Percentiles rank a stretch among this genome's conserved stretches.
Conservation (phyloP, 495 filamentous ascomycete genomes). For the Trichoderma parareesei region DNA sequence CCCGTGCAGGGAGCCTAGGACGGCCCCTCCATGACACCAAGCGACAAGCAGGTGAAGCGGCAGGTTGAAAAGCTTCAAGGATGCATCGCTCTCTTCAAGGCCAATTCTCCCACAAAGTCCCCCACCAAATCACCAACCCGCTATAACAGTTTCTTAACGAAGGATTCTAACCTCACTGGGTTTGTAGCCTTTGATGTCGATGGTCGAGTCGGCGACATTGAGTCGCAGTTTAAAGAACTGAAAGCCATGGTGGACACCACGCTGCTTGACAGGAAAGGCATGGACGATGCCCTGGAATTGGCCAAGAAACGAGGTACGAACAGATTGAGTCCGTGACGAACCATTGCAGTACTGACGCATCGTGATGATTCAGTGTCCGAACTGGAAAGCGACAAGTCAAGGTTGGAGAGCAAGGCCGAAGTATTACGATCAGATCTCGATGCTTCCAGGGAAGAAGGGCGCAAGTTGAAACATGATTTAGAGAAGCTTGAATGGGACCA, state of each 20-base stretch:
- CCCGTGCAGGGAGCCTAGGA: conserved; percentile 21
- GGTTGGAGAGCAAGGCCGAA: conserved; percentile 48
- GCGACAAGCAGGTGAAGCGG: conserved; percentile 11
- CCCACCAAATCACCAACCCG: conserved; percentile 7
- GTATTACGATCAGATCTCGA: conserved; percentile 52
- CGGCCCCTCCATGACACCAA: conserved; percentile 22
- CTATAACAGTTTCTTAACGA: conserved; percentile 51
- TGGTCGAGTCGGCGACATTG: conserved; percentile 55
- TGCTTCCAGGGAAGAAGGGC: conserved; percentile 37
- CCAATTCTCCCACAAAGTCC: conserved; percentile 31
- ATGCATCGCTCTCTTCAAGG: conserved; percentile 7
- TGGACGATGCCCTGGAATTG: conserved; percentile 61
- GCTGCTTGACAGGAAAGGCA: conserved; percentile 48
- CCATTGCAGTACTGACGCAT: conserved; percentile 11
- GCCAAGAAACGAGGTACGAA: conserved; percentile 68
- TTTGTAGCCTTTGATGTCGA: conserved; percentile 67
- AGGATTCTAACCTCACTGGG: conserved; percentile 54
- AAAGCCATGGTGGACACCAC: conserved; percentile 54
- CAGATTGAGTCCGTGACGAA: background rate
- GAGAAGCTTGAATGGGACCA: conserved; percentile 26
- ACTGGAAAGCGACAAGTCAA: conserved; percentile 52
- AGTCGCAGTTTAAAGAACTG: conserved; percentile 51
- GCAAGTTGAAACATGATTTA: conserved; percentile 20
- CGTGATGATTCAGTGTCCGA: conserved; percentile 47
- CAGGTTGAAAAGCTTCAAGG: conserved; percentile 14